These are phyloP conservation scores for Peribolospora baueri DNA, from an alignment of 768 basidiomycete species.

Conservation along the genomic window DNA sequence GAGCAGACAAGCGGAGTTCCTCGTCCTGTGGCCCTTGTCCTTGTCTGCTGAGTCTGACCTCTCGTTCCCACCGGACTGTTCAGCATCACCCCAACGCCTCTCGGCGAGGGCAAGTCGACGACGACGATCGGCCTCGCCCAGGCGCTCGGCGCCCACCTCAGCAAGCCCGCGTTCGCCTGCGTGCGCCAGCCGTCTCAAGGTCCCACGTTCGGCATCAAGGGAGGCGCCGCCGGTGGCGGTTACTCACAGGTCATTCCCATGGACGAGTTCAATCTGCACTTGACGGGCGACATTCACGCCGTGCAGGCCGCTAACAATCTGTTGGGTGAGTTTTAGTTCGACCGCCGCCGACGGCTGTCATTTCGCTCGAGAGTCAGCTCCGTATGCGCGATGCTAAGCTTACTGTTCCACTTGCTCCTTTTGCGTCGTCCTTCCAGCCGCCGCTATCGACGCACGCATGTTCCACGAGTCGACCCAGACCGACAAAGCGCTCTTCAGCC, in stretches of 20 bases:
- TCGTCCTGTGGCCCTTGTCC: slow-evolving; percentile 6
- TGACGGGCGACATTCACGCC: slow-evolving; percentile 94
- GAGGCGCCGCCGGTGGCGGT: slow-evolving; percentile 91
- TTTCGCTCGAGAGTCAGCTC: not conserved
- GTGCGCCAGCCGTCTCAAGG: slow-evolving; percentile 97
- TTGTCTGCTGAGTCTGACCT: not conserved
- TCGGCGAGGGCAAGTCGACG: slow-evolving; percentile 96
- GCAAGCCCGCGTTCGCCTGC: slow-evolving; percentile 79
- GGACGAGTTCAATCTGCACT: slow-evolving; percentile 96
- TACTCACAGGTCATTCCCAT: slow-evolving; percentile 90
- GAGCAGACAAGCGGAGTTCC: slow-evolving; percentile 1
- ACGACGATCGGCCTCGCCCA: slow-evolving; percentile 93
- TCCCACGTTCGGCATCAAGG: slow-evolving; percentile 97
- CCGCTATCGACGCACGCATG: slow-evolving; percentile 85
- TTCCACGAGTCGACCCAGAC: slow-evolving; percentile 91
- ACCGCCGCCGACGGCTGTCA: not conserved
- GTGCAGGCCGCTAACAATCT: slow-evolving; percentile 93
- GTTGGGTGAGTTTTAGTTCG: slow-evolving; percentile 32
- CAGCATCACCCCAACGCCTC: slow-evolving; percentile 83
- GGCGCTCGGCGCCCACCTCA: slow-evolving; percentile 79
- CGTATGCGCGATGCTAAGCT: not conserved
- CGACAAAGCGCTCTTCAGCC: slow-evolving; percentile 82
- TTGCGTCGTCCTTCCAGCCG: slow-evolving; percentile 31
- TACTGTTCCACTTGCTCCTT: not conserved
- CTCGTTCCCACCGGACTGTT: not conserved